Percentiles rank a stretch among this genome's conserved stretches.
phyloP scores from a whole-genome alignment of 2,329 filamentous ascomycete species.

The Xylariaceae sp. region DNA sequence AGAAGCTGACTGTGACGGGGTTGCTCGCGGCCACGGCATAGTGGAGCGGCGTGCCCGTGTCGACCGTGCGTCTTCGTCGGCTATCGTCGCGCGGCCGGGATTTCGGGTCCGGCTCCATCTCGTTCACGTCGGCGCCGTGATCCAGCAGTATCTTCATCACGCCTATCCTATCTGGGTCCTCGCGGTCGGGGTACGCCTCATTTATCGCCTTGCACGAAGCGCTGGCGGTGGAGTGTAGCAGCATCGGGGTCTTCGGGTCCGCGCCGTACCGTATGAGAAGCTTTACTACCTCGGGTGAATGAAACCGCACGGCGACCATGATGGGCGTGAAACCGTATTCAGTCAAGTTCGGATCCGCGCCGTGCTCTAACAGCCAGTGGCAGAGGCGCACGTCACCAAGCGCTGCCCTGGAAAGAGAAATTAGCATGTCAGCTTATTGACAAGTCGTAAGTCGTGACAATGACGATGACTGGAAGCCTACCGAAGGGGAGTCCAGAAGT shows the following conservation, averaged over 20 bases:
- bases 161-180: slow-evolving; percentile 19
- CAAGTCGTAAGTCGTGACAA: not conserved
- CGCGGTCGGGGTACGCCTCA: slow-evolving; percentile 17
- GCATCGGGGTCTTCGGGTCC: slow-evolving; percentile 22
- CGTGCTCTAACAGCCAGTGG: slow-evolving; percentile 21
- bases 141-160: slow-evolving; percentile 21
- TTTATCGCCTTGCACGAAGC: slow-evolving; percentile 17
- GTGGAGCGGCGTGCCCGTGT: slow-evolving; percentile 23
- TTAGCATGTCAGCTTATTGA: no score
- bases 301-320: slow-evolving; percentile 22
- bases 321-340: slow-evolving; percentile 24
- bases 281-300: slow-evolving; percentile 21
- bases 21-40: slow-evolving; percentile 23
- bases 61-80: slow-evolving; percentile 21
- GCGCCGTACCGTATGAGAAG: slow-evolving; percentile 21
- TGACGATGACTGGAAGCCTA: slow-evolving; percentile 6
- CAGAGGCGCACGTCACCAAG: slow-evolving; percentile 20
- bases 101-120: slow-evolving; percentile 26
- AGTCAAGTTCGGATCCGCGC: slow-evolving; percentile 21
- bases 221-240: slow-evolving; percentile 21
- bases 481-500: slow-evolving; percentile 23
- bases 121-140: slow-evolving; percentile 22
- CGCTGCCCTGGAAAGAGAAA: slow-evolving; percentile 13
- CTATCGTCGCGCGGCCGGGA: slow-evolving; percentile 20
- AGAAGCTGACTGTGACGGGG: slow-evolving; percentile 20